Evolutionary conservation across 208 protist genomes (phyloP), one percentile per base, ranked within the genome.

Genomic region (Trypanosomatidae sp.): DNA sequence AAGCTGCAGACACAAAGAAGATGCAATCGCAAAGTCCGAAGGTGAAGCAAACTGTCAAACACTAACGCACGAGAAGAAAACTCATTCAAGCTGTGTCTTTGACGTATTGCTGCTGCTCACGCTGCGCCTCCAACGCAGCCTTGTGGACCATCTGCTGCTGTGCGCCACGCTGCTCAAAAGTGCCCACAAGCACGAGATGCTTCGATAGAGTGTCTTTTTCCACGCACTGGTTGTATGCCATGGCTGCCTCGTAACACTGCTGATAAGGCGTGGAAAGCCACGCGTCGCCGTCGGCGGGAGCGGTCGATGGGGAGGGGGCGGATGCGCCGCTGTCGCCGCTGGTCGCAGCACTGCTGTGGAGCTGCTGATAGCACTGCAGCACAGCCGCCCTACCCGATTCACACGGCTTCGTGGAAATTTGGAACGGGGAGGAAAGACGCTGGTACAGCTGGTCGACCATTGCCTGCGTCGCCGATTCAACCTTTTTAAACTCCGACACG

Each of bases 361-460:
- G 64, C 55, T 81, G 64, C 36, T 89, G 79, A 74, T 92, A 92
- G 69, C 90, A 95, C 47, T 80, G 79, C 19, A 95, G 43, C 13
- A 92, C 81, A 0, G 78, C 77, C 43, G 76, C 62, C 3, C 88
- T 81, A 7, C 65, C 66, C 1, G 74, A 49, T 52, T 96, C 91
- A 56, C 91, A 96, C 17, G 83, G 78, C 50, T 90, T 96, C 6
- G 80, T 53, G 10, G 87, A 70, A n/a, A 93, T 77, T 58, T 89
- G 87, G 68, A 96, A 94, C 7, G 89, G 85, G 4, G 91, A 96
- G 17, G 79, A 73, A 28, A 94, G 72, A 5, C 86, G 71, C 62
- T 74, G 59, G 58, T 87, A 84, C 71, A 96, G 88, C 15, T 77
- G 80, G 65, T 92, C 83, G 22, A 91, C 71, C 67, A 81, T 79